Evolutionary conservation across 768 basidiomycete species (phyloP).

Genomic region (Aureoboletus auriporus): DNA sequence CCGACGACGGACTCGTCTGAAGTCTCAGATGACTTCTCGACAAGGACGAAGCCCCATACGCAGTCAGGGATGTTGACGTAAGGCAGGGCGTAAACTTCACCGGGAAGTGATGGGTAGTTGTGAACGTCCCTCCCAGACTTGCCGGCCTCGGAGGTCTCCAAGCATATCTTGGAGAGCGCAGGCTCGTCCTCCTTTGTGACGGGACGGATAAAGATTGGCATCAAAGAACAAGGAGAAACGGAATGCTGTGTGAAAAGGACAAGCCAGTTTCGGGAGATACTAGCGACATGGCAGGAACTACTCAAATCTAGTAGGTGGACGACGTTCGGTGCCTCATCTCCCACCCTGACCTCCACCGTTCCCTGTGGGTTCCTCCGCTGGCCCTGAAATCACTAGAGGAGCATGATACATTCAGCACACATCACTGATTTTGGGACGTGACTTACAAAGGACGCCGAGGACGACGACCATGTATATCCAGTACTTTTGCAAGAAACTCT

Average conservation of each 20-base stretch:
- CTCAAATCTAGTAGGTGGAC: neutral
- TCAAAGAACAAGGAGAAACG: conserved; percentile 5
- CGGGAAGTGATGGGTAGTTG: conserved; percentile 60
- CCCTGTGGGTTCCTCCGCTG: conserved; percentile 24
- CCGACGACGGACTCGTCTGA: conserved; percentile 54
- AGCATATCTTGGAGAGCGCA: conserved; percentile 66
- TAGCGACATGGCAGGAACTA: conserved; percentile 3
- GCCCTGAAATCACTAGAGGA: conserved; percentile 27
- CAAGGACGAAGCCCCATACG: conserved; percentile 74
- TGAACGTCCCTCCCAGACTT: conserved; percentile 59
- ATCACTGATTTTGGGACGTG: neutral
- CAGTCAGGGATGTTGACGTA: conserved; percentile 60
- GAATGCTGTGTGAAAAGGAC: neutral
- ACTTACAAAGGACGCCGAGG: conserved; percentile 57
- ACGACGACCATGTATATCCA: conserved; percentile 77
- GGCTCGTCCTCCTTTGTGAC: conserved; percentile 51
- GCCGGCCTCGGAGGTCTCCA: conserved; percentile 71
- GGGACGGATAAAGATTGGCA: conserved; percentile 49
- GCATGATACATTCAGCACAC: neutral
- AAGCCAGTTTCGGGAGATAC: conserved; percentile 2
- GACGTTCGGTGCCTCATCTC: conserved; percentile 17
- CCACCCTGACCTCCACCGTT: conserved; percentile 19
- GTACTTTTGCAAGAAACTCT: conserved; percentile 83
- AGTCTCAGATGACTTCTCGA: conserved; percentile 34
- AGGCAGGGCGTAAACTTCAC: conserved; percentile 71